Conservation (phyloP, 306 rosid species). For the Echinosophora koreensis region DNA sequence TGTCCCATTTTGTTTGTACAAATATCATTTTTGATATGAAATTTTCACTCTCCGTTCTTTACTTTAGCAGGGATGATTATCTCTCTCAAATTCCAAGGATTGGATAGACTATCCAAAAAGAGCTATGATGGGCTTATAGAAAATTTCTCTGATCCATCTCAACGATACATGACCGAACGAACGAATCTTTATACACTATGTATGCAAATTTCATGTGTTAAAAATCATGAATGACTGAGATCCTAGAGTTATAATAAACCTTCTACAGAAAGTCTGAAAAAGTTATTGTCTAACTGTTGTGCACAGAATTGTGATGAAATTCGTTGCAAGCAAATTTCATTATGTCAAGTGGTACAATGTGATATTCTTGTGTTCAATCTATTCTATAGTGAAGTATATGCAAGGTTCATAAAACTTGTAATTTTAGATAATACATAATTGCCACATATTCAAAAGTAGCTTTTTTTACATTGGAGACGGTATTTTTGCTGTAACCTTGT, state of each 20-base stretch:
- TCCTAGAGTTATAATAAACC: not conserved
- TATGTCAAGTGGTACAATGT: conserved; percentile 1
- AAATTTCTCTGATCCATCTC: not conserved
- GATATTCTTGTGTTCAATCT: conserved; percentile 9
- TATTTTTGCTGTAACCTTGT: conserved; percentile 34
- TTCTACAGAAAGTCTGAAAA: not conserved
- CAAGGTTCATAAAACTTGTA: not conserved
- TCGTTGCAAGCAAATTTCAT: not conserved
- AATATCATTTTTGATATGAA: not conserved
- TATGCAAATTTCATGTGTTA: not conserved
- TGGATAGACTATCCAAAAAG: conserved; percentile 8
- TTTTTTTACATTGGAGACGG: conserved; percentile 4
- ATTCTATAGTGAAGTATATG: conserved; percentile 11
- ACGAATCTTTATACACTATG: conserved; percentile 10
- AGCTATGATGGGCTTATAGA: not conserved
- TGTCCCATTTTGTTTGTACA: too few relatives aligned
- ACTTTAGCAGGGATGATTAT: conserved; percentile 3
- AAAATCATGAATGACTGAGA: conserved; percentile 3
- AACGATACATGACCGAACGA: not conserved
- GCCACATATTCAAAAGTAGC: not conserved
- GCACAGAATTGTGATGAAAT: conserved; percentile 12
- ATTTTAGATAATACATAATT: conserved; percentile 29
- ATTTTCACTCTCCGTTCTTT: not conserved
- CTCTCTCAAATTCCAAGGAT: conserved; percentile 14
- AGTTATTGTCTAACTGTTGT: conserved; percentile 10